Conservation (phyloP, 2,329 filamentous ascomycete genomes). For the Trichoderma sp. region DNA sequence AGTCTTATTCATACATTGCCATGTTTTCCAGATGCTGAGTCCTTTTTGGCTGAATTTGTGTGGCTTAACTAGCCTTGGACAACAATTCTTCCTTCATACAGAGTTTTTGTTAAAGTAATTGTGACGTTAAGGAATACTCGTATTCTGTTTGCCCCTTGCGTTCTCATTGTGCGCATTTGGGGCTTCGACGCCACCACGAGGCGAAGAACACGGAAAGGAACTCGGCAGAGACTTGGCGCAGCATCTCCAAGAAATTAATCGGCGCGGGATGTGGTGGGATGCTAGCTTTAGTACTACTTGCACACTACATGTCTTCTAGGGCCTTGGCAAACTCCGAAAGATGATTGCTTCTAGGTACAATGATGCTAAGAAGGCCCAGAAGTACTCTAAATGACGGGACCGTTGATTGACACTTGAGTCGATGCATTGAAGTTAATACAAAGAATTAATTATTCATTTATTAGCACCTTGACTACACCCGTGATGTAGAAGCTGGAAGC, state of each 20-base stretch:
- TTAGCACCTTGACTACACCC: too few species aligned
- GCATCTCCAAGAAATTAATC: neutral
- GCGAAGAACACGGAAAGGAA: neutral
- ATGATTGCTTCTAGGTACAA: neutral
- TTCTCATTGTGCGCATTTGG: neutral
- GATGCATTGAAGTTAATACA: neutral
- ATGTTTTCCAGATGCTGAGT: neutral
- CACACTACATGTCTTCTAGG: neutral
- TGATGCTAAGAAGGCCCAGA: neutral
- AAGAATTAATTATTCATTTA: neutral
- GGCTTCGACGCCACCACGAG: neutral
- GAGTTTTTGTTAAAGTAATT: neutral
- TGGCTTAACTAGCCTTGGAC: neutral
- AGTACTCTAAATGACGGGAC: neutral
- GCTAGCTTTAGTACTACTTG: neutral
- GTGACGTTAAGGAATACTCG: neutral
- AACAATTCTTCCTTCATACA: neutral
- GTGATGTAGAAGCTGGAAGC: neutral
- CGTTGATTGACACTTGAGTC: neutral
- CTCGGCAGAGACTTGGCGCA: neutral
- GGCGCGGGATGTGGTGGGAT: neutral
- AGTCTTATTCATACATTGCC: neutral
- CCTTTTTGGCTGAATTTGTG: neutral
- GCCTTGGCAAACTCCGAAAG: neutral
- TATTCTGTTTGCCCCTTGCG: neutral